phyloP scores from a whole-genome alignment of 352 stramenopile species.

The Pythium sp. region DNA sequence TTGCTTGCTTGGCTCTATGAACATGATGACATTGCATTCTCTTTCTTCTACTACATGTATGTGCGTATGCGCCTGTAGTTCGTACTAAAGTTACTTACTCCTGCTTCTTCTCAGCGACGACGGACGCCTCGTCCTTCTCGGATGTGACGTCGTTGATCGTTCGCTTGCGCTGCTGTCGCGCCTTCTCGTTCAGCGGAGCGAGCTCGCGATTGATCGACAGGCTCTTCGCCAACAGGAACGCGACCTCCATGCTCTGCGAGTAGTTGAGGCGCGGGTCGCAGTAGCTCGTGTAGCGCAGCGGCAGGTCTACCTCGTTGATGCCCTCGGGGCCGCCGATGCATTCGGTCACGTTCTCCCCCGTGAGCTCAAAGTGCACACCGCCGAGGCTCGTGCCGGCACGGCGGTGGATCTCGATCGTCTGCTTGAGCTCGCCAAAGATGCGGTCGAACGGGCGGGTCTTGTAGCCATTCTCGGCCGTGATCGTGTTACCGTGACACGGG shows the following conservation, averaged over 20 bases:
- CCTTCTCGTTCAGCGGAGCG: conserved; percentile 61
- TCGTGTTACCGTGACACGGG: conserved; percentile 97
- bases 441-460: conserved; percentile 97
- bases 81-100: background rate
- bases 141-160: conserved; percentile 25
- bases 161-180: conserved; percentile 47
- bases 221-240: conserved; percentile 96
- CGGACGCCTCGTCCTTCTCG: background rate
- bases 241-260: conserved; percentile 97
- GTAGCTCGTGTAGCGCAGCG: conserved; percentile 94
- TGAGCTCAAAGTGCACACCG: conserved; percentile 97
- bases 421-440: conserved; percentile 95
- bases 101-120: background rate
- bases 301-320: conserved; percentile 93
- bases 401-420: conserved; percentile 98
- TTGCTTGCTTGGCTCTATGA: background rate
- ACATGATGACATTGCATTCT: background rate
- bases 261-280: conserved; percentile 99
- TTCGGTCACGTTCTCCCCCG: conserved; percentile 98
- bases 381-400: conserved; percentile 92
- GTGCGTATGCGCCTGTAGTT: background rate
- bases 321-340: conserved; percentile 95
- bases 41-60: background rate
- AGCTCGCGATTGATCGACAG: conserved; percentile 67
- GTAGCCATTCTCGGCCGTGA: conserved; percentile 93